These are phyloP conservation scores for Mortierella sp. DNA, from an alignment of 371 early-diverging fungal genomes.

Conservation along the genomic window DNA sequence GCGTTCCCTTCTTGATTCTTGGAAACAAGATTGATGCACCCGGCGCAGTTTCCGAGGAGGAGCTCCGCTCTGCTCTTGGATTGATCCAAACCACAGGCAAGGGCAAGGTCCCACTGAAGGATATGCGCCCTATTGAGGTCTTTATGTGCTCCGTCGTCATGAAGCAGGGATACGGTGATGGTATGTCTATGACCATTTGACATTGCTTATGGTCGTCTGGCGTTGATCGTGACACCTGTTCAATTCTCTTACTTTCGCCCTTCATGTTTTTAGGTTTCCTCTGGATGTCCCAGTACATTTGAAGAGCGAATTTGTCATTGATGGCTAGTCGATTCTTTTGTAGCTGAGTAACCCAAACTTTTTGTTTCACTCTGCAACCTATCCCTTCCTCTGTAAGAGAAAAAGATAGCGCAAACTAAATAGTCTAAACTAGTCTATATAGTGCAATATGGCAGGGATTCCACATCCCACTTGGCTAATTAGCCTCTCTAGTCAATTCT, in stretches of 20 bases:
- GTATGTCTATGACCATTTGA: conserved; percentile 54
- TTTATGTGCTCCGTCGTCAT: conserved; percentile 99
- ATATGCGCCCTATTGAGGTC: conserved; percentile 96
- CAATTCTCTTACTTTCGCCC: neutral
- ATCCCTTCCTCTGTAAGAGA: no score
- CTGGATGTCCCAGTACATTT: conserved; percentile 58
- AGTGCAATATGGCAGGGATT: no score
- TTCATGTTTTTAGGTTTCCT: conserved; percentile 37
- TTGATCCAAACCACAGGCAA: conserved; percentile 97
- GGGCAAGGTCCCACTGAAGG: conserved; percentile 93
- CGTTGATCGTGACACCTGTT: neutral
- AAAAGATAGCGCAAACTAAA: no score
- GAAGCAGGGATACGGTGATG: conserved; percentile 98
- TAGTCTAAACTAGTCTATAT: no score
- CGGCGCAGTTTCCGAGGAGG: conserved; percentile 95
- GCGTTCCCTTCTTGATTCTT: conserved; percentile 94
- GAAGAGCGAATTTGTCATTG: conserved; percentile 5
- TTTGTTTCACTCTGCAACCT: neutral
- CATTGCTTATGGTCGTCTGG: neutral
- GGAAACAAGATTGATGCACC: conserved; percentile 98
- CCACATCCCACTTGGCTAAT: no score
- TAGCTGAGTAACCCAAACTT: no score
- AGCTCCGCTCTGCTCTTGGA: conserved; percentile 88
- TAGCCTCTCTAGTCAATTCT: no score
- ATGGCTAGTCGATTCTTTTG: neutral